A percentile compares a stretch with the other conserved stretches of the same genome.
Evolutionary conservation across 2,329 filamentous ascomycete species (phyloP).

Genomic region (Zymoseptoria crescenta): DNA sequence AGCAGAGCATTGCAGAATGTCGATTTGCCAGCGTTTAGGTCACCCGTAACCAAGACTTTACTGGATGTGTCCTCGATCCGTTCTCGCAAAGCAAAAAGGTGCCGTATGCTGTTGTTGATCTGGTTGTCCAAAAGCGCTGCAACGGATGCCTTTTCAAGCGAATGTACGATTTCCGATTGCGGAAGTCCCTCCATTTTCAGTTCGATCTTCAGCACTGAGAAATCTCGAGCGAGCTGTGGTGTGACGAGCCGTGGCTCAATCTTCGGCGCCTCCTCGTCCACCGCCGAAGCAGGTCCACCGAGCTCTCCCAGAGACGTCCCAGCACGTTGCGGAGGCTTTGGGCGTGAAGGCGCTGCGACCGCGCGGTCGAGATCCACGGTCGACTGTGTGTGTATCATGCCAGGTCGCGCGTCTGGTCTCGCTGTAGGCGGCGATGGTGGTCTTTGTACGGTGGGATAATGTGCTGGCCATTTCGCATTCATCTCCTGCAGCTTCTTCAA

Average conservation of each 20-base stretch:
- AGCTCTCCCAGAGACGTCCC: constrained; percentile 60
- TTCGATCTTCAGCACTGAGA: constrained; percentile 90
- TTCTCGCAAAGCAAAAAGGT: constrained; percentile 77
- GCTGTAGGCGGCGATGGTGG: constrained; percentile 37
- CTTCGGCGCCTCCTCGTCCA: constrained; percentile 48
- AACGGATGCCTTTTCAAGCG: constrained; percentile 83
- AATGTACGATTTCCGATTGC: constrained; percentile 87
- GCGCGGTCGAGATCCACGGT: constrained; percentile 43
- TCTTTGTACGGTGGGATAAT: constrained; percentile 79
- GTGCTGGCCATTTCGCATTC: constrained; percentile 87
- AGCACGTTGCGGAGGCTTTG: constrained; percentile 55
- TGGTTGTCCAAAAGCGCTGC: constrained; percentile 87
- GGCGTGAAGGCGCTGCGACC: constrained; percentile 36
- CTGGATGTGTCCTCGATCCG: constrained; percentile 96
- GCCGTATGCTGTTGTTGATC: constrained; percentile 86
- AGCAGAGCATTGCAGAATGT: constrained; percentile 98
- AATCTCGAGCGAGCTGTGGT: constrained; percentile 89
- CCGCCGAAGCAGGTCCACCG: constrained; percentile 57
- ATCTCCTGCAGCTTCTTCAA: constrained; percentile 77
- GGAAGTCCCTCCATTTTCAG: constrained; percentile 80
- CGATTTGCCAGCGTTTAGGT: constrained; percentile 94
- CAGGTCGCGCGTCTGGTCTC: constrained; percentile 51
- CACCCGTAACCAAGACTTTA: constrained; percentile 92
- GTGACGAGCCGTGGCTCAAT: constrained; percentile 78
- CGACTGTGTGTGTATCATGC: constrained; percentile 57